Percentiles rank a stretch among this genome's conserved stretches.
These are phyloP conservation scores for Diutina catenulata DNA, from an alignment of 1,139 yeast genomes.

Conservation along the genomic window DNA sequence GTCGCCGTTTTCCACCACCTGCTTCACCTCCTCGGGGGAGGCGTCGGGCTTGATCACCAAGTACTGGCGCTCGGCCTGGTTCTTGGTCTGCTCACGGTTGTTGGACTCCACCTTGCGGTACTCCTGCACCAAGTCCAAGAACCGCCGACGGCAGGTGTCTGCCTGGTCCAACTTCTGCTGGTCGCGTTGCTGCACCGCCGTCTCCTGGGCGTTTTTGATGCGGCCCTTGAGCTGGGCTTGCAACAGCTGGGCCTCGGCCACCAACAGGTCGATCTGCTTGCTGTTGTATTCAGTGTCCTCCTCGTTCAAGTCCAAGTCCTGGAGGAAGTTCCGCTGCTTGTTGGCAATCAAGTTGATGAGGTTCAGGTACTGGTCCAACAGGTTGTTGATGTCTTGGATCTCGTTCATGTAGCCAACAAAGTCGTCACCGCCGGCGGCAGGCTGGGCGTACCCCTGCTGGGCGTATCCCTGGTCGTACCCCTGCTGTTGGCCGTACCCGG, in stretches of 20 bases:
- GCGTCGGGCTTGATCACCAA: constrained; percentile 91
- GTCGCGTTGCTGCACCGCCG: constrained; percentile 56
- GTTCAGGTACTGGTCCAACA: constrained; percentile 68
- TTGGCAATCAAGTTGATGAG: constrained; percentile 68
- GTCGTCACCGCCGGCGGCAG: constrained; percentile 26
- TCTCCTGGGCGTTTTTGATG: constrained; percentile 61
- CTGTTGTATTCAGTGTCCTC: constrained; percentile 63
- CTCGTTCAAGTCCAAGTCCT: constrained; percentile 66
- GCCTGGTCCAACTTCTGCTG: constrained; percentile 82
- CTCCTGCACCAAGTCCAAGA: constrained; percentile 75
- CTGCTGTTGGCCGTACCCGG: no score
- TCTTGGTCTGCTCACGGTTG: constrained; percentile 73
- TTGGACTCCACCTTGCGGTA: constrained; percentile 81
- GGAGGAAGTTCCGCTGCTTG: constrained; percentile 72
- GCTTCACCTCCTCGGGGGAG: constrained; percentile 68
- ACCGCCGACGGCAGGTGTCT: constrained; percentile 76
- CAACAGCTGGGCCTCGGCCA: constrained; percentile 67
- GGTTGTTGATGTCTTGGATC: constrained; percentile 70
- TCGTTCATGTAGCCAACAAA: constrained; percentile 74
- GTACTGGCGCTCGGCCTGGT: constrained; percentile 89
- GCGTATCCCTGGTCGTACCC: no score
- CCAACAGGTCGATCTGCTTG: constrained; percentile 65
- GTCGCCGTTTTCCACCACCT: constrained; percentile 75
- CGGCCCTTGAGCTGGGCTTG: constrained; percentile 66
- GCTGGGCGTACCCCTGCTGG: background rate